A percentile compares a stretch with the other conserved stretches of the same genome.
Evolutionary conservation across 2,329 filamentous ascomycete species (phyloP).

Genomic region (Alternaria postmessia): DNA sequence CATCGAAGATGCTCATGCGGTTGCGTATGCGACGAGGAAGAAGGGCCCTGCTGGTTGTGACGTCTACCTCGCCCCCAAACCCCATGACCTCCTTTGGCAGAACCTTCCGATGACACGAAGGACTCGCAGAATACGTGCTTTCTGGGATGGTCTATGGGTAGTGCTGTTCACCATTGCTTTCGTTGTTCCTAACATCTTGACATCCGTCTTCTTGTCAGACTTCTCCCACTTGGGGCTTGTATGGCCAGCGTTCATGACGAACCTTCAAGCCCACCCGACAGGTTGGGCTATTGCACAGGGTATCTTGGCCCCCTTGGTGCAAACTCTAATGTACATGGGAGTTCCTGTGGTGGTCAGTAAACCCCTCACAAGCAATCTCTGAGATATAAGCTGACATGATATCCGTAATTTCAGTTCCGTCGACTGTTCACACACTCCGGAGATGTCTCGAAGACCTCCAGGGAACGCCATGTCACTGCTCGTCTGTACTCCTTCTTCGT

Average conservation of each 20-base stretch:
- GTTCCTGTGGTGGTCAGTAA: slow-evolving; percentile 72
- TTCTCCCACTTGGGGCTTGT: slow-evolving; percentile 80
- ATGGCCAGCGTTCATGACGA: slow-evolving; percentile 77
- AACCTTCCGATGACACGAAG: slow-evolving; percentile 79
- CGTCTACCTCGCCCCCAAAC: slow-evolving; percentile 80
- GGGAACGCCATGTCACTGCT: slow-evolving; percentile 83
- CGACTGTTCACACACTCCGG: slow-evolving; percentile 83
- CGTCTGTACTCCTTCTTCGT: slow-evolving; percentile 97
- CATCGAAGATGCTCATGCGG: slow-evolving; percentile 85
- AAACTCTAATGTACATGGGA: slow-evolving; percentile 83
- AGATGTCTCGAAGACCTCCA: slow-evolving; percentile 88
- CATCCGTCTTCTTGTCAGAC: slow-evolving; percentile 91
- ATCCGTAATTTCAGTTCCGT: slow-evolving; percentile 66
- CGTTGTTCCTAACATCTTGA: slow-evolving; percentile 90
- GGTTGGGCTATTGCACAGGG: slow-evolving; percentile 91
- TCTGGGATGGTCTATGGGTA: slow-evolving; percentile 87
- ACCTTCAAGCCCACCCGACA: slow-evolving; percentile 68
- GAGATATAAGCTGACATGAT: slow-evolving; percentile 1
- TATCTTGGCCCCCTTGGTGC: slow-evolving; percentile 86
- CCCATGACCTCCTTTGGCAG: slow-evolving; percentile 94
- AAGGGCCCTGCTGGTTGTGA: slow-evolving; percentile 81
- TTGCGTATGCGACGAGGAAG: slow-evolving; percentile 77
- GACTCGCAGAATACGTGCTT: slow-evolving; percentile 73
- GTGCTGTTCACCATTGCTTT: slow-evolving; percentile 80
- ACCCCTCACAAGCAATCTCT: neutral